Evolutionary conservation across 2,329 filamentous ascomycete species (phyloP).

Genomic region (Penicillium sp.): DNA sequence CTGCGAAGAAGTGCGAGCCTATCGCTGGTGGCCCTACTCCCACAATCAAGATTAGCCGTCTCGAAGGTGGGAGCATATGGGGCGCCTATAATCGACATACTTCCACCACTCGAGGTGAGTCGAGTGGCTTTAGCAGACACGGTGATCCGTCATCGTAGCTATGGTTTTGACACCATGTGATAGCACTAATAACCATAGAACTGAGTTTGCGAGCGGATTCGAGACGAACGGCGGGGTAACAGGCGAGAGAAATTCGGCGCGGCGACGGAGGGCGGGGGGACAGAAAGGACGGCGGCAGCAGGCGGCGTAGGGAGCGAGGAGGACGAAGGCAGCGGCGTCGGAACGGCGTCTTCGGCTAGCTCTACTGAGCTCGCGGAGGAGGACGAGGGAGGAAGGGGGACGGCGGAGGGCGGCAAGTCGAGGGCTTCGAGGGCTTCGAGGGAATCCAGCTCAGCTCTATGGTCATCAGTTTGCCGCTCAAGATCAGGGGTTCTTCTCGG

Average conservation of each 20-base stretch:
- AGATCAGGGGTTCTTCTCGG: too few species aligned
- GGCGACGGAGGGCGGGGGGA: not conserved
- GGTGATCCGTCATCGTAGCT: not conserved
- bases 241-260: conserved; percentile 1
- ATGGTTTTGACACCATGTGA: conserved; percentile 3
- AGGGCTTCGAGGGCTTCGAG: not conserved
- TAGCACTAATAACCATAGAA: not conserved
- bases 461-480: too few species aligned
- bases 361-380: not conserved
- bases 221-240: conserved; percentile 4
- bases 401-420: not conserved
- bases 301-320: not conserved
- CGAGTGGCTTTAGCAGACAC: conserved; percentile 1
- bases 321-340: not conserved
- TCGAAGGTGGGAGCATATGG: not conserved
- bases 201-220: not conserved
- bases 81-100: conserved; percentile 1
- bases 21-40: conserved; percentile 19
- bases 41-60: conserved; percentile 5
- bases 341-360: not conserved
- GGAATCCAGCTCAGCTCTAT: not conserved
- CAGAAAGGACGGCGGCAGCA: not conserved
- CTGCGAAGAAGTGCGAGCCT: conserved; percentile 35
- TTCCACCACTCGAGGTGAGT: not conserved
- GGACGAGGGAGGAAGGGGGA: not conserved